These are phyloP conservation scores for Babesia ovata DNA, from an alignment of 169 alveolate genomes.

Conservation along the genomic window DNA sequence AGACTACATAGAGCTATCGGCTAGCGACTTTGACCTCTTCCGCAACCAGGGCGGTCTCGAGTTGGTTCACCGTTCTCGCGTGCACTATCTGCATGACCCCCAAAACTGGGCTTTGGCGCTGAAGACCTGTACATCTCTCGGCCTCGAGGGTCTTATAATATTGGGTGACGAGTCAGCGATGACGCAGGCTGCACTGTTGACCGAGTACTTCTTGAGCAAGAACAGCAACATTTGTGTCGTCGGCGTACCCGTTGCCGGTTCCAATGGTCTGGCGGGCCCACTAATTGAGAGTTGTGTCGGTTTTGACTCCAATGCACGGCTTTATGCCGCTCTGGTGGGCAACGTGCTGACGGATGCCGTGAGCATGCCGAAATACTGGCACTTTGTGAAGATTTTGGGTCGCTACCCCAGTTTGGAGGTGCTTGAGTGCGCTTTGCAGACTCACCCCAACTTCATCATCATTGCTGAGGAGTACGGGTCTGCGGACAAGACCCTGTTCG, in stretches of 20 bases:
- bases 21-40: constrained; percentile 86
- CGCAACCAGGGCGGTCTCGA: constrained; percentile 96
- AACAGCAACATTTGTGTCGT: constrained; percentile 88
- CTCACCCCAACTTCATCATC: constrained; percentile 95
- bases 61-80: constrained; percentile 86
- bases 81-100: constrained; percentile 71
- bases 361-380: constrained; percentile 97
- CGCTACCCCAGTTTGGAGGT: constrained; percentile 95
- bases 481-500: constrained; percentile 91
- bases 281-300: constrained; percentile 94
- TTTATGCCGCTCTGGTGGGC: constrained; percentile 95
- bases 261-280: constrained; percentile 89
- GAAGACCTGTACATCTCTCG: constrained; percentile 81
- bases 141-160: constrained; percentile 92
- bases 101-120: constrained; percentile 72
- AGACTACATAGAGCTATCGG: constrained; percentile 83
- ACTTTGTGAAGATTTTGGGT: constrained; percentile 96
- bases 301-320: constrained; percentile 95
- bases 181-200: constrained; percentile 90
- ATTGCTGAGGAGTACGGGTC: constrained; percentile 95
- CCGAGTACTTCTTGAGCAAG: constrained; percentile 88
- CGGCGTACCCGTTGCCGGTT: constrained; percentile 95
- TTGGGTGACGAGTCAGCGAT: constrained; percentile 95
- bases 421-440: constrained; percentile 93
- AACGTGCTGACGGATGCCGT: constrained; percentile 97